Base-by-base conservation (phyloP, 192 early-diverging fungal species). In the Rhizophagus sp. region DNA sequence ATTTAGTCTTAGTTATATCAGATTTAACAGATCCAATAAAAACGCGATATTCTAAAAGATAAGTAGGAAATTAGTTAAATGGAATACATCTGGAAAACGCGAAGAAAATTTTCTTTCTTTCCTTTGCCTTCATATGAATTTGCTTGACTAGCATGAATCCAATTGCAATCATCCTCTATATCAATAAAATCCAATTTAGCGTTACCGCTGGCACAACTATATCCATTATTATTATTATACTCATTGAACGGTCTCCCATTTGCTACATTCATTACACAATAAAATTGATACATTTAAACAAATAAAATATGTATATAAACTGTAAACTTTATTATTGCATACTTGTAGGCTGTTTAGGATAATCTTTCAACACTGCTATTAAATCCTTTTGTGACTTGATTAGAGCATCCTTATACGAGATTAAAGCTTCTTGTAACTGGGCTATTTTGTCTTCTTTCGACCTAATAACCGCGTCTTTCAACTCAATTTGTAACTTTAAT, bases 371-470 rank as follows among this genome's bases (percentile, higher is more conserved):
- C 6, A 7, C 19, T 1, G 27, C 11, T 19, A 69, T 69, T 36
- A 69, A 39, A 30, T 69, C 67, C 25, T 12, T 69, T 12, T 69
- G 67, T 15, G 25, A 36, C 67, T 69, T 30, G 17, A 69, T 69
- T 39, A 57, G 22, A 57, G 52, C 17, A 9, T 69, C 67, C 34
- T 69, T 47, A 47, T 47, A 47, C 11, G 11, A 0, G 44, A 47
- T 47, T 47, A 57, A 57, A 57, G 52, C 52, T 27, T 69, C 67
- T 69, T 69, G 67, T 69, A 69, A 33, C 27, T 30, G 27, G 19
- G 30, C 27, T 69, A 69, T 69, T 33, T 69, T 69, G 11, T 69
- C 67, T 22, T 69, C 67, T 69, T 69, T 69, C 2, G 67, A 30
- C 10, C n/a, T 69, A 17, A 69, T 36, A 19, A 36, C 15, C 27